Percentiles rank a stretch among this genome's conserved stretches.
These are phyloP conservation scores for Fusarium fujikuroi DNA, from an alignment of 2,329 filamentous ascomycete species.

Conservation along the genomic window DNA sequence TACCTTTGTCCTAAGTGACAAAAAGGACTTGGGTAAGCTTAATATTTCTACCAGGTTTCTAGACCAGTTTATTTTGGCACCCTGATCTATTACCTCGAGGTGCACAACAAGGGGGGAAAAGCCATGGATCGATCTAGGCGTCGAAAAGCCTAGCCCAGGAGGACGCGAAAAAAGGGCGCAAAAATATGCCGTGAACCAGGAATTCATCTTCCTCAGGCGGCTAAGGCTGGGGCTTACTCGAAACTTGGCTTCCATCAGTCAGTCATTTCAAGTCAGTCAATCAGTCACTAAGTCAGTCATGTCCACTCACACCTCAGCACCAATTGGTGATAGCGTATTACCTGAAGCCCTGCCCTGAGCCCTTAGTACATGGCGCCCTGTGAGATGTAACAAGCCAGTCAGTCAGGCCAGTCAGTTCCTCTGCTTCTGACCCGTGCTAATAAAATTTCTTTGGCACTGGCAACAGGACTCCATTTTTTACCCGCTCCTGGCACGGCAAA, in stretches of 20 bases:
- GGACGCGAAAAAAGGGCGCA: slow-evolving; percentile 23
- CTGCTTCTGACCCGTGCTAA: slow-evolving; percentile 32
- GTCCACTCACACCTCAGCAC: slow-evolving; percentile 32
- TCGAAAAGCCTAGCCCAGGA: slow-evolving; percentile 19
- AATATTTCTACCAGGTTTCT: accelerated
- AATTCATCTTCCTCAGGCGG: slow-evolving; percentile 7
- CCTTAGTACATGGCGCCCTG: slow-evolving; percentile 31
- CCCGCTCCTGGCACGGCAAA: slow-evolving; percentile 44
- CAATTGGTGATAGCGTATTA: slow-evolving; percentile 17
- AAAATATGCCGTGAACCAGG: slow-evolving; percentile 11
- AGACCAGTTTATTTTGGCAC: neutral
- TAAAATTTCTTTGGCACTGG: slow-evolving; percentile 38
- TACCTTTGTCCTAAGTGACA: neutral
- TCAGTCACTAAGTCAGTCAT: slow-evolving; percentile 8
- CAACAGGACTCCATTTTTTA: slow-evolving; percentile 38
- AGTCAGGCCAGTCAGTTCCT: slow-evolving; percentile 22
- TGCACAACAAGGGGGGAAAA: neutral
- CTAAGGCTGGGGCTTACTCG: slow-evolving; percentile 19
- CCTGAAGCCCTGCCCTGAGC: slow-evolving; percentile 37
- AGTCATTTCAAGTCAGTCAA: slow-evolving; percentile 12
- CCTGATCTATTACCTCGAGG: neutral
- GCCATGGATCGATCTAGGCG: slow-evolving; percentile 41
- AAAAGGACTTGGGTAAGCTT: neutral
- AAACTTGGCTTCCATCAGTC: slow-evolving; percentile 19
- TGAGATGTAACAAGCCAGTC: slow-evolving; percentile 36